Evolutionary conservation across 2,329 filamentous ascomycete genomes (phyloP), one percentile per base, ranked within the genome.

Genomic region (Talaromyces sp.): DNA sequence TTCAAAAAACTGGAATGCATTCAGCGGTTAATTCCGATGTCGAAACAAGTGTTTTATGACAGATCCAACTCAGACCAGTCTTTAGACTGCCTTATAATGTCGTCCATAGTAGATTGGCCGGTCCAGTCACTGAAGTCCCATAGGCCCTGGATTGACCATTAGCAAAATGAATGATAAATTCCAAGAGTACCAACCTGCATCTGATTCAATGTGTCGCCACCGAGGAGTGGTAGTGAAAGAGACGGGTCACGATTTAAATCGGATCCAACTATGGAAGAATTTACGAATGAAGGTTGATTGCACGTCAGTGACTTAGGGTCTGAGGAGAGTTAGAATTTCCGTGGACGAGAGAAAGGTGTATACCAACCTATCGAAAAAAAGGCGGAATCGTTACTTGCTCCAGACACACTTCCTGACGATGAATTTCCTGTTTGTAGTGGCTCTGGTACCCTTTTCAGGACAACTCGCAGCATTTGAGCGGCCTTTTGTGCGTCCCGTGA

Each of bases 401-500:
- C 36, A 16, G 36, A 40, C 16, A 16, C 36, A 40, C 36, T 5
- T 40, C 12, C 36, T 16, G 36, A n/a, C 8, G 36, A 6, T 40
- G n/a, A n/a, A 40, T 40, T 16, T n/a, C n/a, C 36, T 40, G 36
- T 8, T 16, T 40, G 36, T 5, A 16, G 36, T 40, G 14, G 12
- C 36, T 16, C 5, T n/a, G 36, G 36, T 40, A n/a, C 58, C 23
- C 61, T 63, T 8, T 34, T 53, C 10, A 63, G 58, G 6, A 63
- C 54, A 7, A 63, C 31, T n/a, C 55, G 36, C 14, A 63, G 10
- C 47, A 63, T 63, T 33, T 56, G 40, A 14, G 27, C 42, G 0
- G 47, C 61, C 47, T 63, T 57, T 34, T 54, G 51, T 18, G 50
- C 36, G 31, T 63, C 61, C 18, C 58, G 47, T 23, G 58, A 57